Evolutionary conservation across 192 early-diverging fungal species (phyloP), one percentile per base, ranked within the genome.

Genomic region (Martensiomyces pterosporus): DNA sequence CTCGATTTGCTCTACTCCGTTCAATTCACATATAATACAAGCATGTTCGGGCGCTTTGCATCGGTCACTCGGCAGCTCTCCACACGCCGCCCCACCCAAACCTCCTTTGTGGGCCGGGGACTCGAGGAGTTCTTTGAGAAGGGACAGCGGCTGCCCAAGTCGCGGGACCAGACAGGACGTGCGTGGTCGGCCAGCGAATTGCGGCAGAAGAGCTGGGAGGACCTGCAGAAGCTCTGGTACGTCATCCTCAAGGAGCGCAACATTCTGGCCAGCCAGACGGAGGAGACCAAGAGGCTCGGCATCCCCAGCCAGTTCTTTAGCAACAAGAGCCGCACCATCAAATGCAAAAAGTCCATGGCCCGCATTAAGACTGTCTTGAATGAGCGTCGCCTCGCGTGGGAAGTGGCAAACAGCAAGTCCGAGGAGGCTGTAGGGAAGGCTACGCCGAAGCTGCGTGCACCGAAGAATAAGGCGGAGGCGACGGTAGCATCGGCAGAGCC

Each of bases 201-300:
- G 48, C 80, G 96, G 15, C 60, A 75, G 49, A 98, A 98, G 79
- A 88, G 84, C 39, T 98, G 94, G 78, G 91, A 98, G 33, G 96
- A 98, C 67, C 76, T 98, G 51, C 96, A 96, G 69, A 88, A 86
- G 69, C 76, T 98, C 53, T 98, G 96, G 96, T 94, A 84, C 57
- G 76, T 90, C 16, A 67, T 88, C 51, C 72, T 91, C 24, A 91
- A 91, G 70, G 89, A 91, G 56, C 85, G 87, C 62, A 91, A 91
- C 43, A 25, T 88, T 41, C 74, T 91, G 38, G 85, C 85, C 27
- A 83, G 83, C 29, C 87, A 89, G 49, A 64, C 55, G 45, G 84
- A 84, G 43, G 86, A 89, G 60, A 69, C 80, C 16, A 69, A 62
- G 25, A 76, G 83, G 35, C 72, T 85, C 49, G 69, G 67, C 12